Evolutionary conservation across 768 basidiomycete genomes (phyloP), one percentile per base, ranked within the genome.

Genomic region (Russula brevipes): DNA sequence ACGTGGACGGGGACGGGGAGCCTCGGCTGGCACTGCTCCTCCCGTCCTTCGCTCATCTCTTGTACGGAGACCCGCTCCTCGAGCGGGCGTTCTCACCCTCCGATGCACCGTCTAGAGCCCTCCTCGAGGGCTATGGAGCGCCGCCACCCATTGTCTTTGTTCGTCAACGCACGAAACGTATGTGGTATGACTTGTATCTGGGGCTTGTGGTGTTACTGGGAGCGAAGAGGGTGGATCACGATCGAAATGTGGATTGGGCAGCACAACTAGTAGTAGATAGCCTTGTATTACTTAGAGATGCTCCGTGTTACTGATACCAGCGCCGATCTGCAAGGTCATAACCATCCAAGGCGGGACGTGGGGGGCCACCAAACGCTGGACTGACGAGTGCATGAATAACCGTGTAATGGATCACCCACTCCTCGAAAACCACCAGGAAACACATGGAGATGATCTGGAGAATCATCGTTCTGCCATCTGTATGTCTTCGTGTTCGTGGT

Each of bases 31-130:
- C 83, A 50, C 59, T 70, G 42, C 75, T 68, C 65, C 72, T 70
- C 68, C 72, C 72, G 58, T 56, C 54, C 19, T 47, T 79, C 16
- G 69, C 79, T 1, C 83, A 81, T 66, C 84, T 86, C 12, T 66
- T 90, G 30, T 91, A 87, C 84, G 89, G 87, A 35, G 89, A 91
- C 70, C 89, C 89, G 10, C 73, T 91, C 44, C 77, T 89, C 42
- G 89, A 91, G 71, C 76, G 80, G 5, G 79, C 85, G 68, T 87
- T 90, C 76, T 69, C 83, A 52, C 63, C 53, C n/a, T 60, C 58
- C 17, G 52, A 66, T 35, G 57, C 47, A 9, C 62, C 61, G 47
- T 66, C 57, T 17, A 65, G 66, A 35, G 85, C 83, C 4, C 72
- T 89, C 19, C 72, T 78, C 54, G 84, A 88, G 71, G 88, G 85